Base-by-base conservation (phyloP, 208 protist species). In the Trypanosoma scelopori region DNA sequence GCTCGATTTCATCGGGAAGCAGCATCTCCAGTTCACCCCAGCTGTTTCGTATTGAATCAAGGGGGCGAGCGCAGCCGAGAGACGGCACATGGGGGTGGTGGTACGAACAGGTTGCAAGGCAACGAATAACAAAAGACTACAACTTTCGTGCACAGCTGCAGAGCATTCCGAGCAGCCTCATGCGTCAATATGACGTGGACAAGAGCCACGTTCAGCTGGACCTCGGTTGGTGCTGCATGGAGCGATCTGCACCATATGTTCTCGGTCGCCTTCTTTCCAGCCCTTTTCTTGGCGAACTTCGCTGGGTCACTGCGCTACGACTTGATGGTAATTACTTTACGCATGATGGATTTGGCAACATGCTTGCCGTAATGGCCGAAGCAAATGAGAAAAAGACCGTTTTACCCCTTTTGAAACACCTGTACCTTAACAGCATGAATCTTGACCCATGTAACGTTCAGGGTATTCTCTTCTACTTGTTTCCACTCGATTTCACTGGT, bases 371-470 rank as follows among this genome's bases (percentile, higher is more conserved):
- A 46, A 85, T 94, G 78, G 74, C 81, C 15, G 65, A 65, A 15
- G 81, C 71, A 22, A 88, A 91, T 60, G 76, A 89, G 51, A 47
- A n/a, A 13, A 66, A 61, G 41, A 52, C 53, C 5, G 64, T 88
- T 45, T 46, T 94, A 30, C 88, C 88, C 0, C n/a, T 82, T 13
- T 69, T 94, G 16, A 74, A 74, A 32, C 74, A 91, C 57, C 69
- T 94, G 27, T 92, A 89, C 64, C 71, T 94, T 23, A 87, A 90
- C 70, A 90, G 85, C 61, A 94, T 94, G 85, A 89, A 89, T 57
- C 65, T 94, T 1, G 84, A 91, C 59, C 45, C 51, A 53, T 64
- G 71, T 66, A 81, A 74, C 25, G 61, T 87, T 46, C 48, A 78
- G 4, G 88, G 81, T 32, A 68, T 94, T 61, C 59, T 91, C 48